Conservation (phyloP, 2,329 filamentous ascomycete species). For the Ilyonectria sp. region DNA sequence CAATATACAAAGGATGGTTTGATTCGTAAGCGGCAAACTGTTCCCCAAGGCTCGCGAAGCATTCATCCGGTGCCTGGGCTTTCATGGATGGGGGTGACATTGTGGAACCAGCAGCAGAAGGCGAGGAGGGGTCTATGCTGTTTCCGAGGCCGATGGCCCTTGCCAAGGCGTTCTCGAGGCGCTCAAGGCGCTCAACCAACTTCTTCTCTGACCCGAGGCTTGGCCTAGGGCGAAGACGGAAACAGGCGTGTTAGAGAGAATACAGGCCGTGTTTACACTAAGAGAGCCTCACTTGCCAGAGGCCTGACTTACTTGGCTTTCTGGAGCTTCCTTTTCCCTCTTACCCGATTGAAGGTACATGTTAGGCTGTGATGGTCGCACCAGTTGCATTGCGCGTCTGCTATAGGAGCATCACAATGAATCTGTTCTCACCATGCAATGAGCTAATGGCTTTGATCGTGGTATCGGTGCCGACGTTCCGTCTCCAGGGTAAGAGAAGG, state of each 20-base stretch:
- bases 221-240: slow-evolving; percentile 25
- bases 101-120: slow-evolving; percentile 3
- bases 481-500: slow-evolving; percentile 4
- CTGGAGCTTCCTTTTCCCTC: slow-evolving; percentile 40
- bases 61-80: slow-evolving; percentile 1
- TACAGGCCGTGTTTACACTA: slow-evolving; percentile 1
- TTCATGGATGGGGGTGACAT: slow-evolving; percentile 1
- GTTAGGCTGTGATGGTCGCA: slow-evolving; percentile 26
- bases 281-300: neutral
- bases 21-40: slow-evolving; percentile 25
- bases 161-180: slow-evolving; percentile 41
- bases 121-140: slow-evolving; percentile 2
- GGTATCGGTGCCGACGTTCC: slow-evolving; percentile 8
- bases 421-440: slow-evolving; percentile 17
- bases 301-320: slow-evolving; percentile 35
- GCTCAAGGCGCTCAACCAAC: slow-evolving; percentile 40
- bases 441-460: slow-evolving; percentile 6
- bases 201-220: slow-evolving; percentile 34
- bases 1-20: slow-evolving; percentile 11
- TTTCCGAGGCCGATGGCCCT: slow-evolving; percentile 33
- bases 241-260: slow-evolving; percentile 14
- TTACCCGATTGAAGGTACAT: slow-evolving; percentile 42
- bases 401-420: slow-evolving; percentile 21
- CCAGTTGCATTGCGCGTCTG: slow-evolving; percentile 25
- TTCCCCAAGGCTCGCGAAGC: slow-evolving; percentile 24